A percentile compares a stretch with the other conserved stretches of the same genome.
Evolutionary conservation across 768 basidiomycete genomes (phyloP).

Genomic region (Lyophyllum atratum): DNA sequence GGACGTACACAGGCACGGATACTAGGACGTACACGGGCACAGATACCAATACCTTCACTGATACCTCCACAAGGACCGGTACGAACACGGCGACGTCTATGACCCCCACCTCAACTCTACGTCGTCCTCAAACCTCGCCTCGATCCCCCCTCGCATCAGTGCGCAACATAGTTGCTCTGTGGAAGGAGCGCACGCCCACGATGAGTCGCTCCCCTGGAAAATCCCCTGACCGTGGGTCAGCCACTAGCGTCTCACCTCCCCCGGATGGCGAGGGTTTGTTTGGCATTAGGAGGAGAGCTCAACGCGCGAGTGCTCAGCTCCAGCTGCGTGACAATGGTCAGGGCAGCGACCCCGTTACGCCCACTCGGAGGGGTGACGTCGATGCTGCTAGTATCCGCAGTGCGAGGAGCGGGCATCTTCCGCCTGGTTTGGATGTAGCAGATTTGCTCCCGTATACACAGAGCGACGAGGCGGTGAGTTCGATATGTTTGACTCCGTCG

Average conservation of each 20-base stretch:
- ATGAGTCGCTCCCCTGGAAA: constrained; percentile 35
- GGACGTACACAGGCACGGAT: constrained; percentile 25
- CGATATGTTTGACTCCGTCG: constrained; percentile 5
- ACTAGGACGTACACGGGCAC: constrained; percentile 29
- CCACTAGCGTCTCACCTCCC: constrained; percentile 37
- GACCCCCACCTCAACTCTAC: constrained; percentile 56
- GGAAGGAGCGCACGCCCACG: constrained; percentile 77
- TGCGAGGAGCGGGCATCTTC: constrained; percentile 32
- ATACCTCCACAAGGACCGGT: constrained; percentile 31
- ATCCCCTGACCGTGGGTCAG: constrained; percentile 40
- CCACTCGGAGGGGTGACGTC: constrained; percentile 21
- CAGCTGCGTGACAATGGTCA: constrained; percentile 32
- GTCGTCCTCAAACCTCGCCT: constrained; percentile 65
- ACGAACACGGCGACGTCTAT: constrained; percentile 39
- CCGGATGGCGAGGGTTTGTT: constrained; percentile 48
- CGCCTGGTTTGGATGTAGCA: constrained; percentile 44
- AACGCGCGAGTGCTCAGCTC: constrained; percentile 35
- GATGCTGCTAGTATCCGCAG: constrained; percentile 33
- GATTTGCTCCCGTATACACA: constrained; percentile 51
- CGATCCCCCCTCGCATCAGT: constrained; percentile 74
- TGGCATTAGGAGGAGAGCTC: constrained; percentile 48
- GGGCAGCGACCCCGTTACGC: constrained; percentile 22
- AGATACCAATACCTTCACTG: constrained; percentile 31
- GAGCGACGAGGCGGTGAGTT: constrained; percentile 49
- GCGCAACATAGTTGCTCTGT: constrained; percentile 75